phyloP scores from a whole-genome alignment of 2,329 filamentous ascomycete genomes.

The Calonectria crousiana region DNA sequence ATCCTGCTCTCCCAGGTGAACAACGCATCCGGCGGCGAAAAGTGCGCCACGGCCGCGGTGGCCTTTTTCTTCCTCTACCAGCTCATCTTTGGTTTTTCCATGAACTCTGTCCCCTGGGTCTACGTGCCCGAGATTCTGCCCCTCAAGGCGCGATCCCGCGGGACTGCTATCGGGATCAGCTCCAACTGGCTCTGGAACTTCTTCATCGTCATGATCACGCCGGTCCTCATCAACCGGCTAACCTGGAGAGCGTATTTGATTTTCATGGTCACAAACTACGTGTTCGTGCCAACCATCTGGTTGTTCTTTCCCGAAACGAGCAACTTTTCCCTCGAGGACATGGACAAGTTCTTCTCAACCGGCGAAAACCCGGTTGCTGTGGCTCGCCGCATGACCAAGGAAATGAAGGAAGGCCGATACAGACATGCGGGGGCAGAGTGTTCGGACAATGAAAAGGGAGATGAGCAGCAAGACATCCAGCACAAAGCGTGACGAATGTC shows the following conservation, averaged over 20 bases:
- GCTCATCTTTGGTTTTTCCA: constrained; percentile 31
- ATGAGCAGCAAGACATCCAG: constrained; percentile 9
- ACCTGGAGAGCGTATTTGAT: constrained; percentile 65
- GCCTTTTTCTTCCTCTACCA: constrained; percentile 33
- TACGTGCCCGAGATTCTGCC: constrained; percentile 34
- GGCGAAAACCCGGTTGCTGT: constrained; percentile 23
- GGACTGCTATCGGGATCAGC: constrained; percentile 27
- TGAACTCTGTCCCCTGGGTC: constrained; percentile 33
- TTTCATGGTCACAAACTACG: constrained; percentile 62
- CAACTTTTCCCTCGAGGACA: constrained; percentile 62
- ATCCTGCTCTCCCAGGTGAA: constrained; percentile 32
- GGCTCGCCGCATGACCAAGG: constrained; percentile 23
- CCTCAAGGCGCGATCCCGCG: constrained; percentile 28
- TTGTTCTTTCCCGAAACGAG: constrained; percentile 66
- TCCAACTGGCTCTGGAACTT: constrained; percentile 55
- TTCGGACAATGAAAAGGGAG: constrained; percentile 24
- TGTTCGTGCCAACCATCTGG: constrained; percentile 55
- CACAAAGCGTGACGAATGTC: background rate
- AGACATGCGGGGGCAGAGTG: constrained; percentile 19
- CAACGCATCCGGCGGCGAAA: constrained; percentile 23
- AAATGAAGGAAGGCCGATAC: constrained; percentile 25
- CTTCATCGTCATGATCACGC: constrained; percentile 63
- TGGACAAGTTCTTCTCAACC: constrained; percentile 51
- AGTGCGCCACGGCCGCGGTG: constrained; percentile 28
- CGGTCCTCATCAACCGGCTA: constrained; percentile 58